Evolutionary conservation across 2,329 filamentous ascomycete species (phyloP).

Genomic region (Cladophialophora yegresii): DNA sequence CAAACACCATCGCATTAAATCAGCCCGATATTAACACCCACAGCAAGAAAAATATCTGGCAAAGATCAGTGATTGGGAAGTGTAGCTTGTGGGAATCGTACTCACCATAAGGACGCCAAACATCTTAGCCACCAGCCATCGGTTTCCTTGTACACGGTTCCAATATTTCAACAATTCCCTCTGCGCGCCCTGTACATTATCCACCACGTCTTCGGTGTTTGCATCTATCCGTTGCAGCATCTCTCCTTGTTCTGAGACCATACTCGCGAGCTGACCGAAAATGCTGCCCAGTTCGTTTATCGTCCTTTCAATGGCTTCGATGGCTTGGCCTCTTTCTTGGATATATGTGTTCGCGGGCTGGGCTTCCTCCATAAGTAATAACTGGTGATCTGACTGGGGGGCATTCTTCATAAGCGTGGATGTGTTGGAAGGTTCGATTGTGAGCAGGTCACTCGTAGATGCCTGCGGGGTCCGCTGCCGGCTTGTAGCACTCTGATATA

Average conservation of each 20-base stretch:
- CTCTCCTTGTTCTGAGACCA: conserved; percentile 96
- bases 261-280: conserved; percentile 89
- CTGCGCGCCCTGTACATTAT: conserved; percentile 97
- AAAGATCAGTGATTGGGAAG: conserved; percentile 8
- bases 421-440: conserved; percentile 68
- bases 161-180: conserved; percentile 96
- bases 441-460: conserved; percentile 68
- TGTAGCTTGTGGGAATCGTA: background rate
- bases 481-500: conserved; percentile 73
- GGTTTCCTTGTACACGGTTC: conserved; percentile 88
- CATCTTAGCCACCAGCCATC: conserved; percentile 88
- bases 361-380: conserved; percentile 91
- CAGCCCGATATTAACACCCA: conserved; percentile 64
- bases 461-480: conserved; percentile 62
- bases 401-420: conserved; percentile 52
- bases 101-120: conserved; percentile 76
- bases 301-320: conserved; percentile 93
- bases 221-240: conserved; percentile 91
- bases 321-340: conserved; percentile 88
- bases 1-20: conserved; percentile 2
- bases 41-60: conserved; percentile 74
- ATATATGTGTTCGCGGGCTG: conserved; percentile 85
- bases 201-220: conserved; percentile 95
- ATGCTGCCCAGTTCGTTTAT: conserved; percentile 90
- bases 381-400: conserved; percentile 74